Percentiles rank a stretch among this genome's conserved stretches.
Conservation (phyloP, 2,329 filamentous ascomycete genomes). For the Claviceps capensis region DNA sequence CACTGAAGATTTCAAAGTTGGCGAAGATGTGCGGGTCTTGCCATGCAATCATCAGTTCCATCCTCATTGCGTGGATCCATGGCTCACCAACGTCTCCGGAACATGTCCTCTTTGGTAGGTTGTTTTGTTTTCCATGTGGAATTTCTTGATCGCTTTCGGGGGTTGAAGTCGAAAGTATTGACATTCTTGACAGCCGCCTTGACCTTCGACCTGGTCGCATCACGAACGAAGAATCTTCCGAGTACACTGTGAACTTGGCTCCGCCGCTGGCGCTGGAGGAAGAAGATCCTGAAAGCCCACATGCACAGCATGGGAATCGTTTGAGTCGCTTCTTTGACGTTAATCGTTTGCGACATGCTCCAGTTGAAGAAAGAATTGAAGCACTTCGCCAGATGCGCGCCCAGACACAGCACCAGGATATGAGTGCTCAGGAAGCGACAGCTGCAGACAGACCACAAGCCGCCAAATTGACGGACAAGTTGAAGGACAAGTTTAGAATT, state of each 20-base stretch:
- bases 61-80: constrained; percentile 54
- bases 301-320: constrained; percentile 26
- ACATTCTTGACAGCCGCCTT: constrained; percentile 29
- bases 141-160: not conserved
- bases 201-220: constrained; percentile 33
- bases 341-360: constrained; percentile 42
- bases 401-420: constrained; percentile 12
- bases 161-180: not conserved
- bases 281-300: constrained; percentile 18
- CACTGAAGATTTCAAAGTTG: constrained; percentile 53
- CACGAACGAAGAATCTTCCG: constrained; percentile 6
- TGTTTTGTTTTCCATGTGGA: not conserved
- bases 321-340: constrained; percentile 42
- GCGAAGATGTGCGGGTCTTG: constrained; percentile 53
- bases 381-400: constrained; percentile 33
- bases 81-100: constrained; percentile 55
- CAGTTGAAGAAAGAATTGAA: constrained; percentile 48
- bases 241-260: constrained; percentile 17
- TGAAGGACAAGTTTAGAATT: constrained; percentile 40
- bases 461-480: constrained; percentile 31
- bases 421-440: constrained; percentile 12
- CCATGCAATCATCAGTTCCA: constrained; percentile 58
- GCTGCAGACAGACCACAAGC: constrained; percentile 25
- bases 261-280: constrained; percentile 29
- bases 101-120: constrained; percentile 56